Conservation (phyloP, 2,329 filamentous ascomycete species). For the Clonostachys solani region DNA sequence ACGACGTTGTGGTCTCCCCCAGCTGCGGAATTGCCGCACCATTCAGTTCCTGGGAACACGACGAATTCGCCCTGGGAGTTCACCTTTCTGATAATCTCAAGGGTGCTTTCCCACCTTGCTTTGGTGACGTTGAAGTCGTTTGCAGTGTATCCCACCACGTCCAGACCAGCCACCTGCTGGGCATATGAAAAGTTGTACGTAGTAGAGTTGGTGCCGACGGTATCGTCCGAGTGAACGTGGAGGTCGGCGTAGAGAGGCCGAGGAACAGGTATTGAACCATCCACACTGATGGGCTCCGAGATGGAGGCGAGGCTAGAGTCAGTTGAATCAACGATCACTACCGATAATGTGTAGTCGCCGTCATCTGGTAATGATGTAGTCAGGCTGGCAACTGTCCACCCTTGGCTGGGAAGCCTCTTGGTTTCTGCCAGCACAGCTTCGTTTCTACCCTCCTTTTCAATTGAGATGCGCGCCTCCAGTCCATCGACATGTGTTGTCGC, state of each 20-base stretch:
- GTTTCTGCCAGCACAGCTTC: neutral
- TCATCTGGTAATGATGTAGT: neutral
- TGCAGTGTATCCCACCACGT: constrained; percentile 28
- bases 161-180: constrained; percentile 23
- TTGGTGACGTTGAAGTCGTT: constrained; percentile 31
- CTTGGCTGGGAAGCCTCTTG: neutral
- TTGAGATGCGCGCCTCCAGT: constrained; percentile 1
- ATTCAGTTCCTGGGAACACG: constrained; percentile 25
- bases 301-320: neutral
- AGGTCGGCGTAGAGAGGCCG: constrained; percentile 22
- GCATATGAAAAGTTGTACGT: constrained; percentile 30
- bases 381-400: neutral
- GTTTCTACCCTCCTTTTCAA: neutral
- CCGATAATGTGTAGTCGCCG: neutral
- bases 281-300: constrained; percentile 9
- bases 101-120: constrained; percentile 19
- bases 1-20: constrained; percentile 27
- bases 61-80: constrained; percentile 16
- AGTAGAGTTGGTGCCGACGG: constrained; percentile 25
- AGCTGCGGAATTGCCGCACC: constrained; percentile 26
- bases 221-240: constrained; percentile 29
- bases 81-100: constrained; percentile 13
- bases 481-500: constrained; percentile 9
- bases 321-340: neutral
- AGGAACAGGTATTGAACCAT: constrained; percentile 9